Conservation (phyloP, 2,329 filamentous ascomycete genomes). For the Cordyceps cicadae region DNA sequence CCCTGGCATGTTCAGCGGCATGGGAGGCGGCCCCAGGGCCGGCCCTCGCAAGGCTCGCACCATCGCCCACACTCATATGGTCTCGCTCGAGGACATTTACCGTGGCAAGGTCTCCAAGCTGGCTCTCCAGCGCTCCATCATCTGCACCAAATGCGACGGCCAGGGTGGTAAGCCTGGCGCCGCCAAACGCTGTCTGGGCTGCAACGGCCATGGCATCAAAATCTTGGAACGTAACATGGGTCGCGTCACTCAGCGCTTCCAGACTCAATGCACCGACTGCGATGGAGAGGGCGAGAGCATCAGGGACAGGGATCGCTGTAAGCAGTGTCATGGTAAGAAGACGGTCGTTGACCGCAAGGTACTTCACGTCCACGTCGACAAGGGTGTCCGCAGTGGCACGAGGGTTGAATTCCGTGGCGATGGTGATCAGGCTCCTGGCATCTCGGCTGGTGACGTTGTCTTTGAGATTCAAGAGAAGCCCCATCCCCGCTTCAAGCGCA, state of each 20-base stretch:
- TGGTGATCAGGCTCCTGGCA: constrained; percentile 89
- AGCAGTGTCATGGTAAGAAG: constrained; percentile 95
- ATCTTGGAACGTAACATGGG: constrained; percentile 99
- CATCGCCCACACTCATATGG: constrained; percentile 97
- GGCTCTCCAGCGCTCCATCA: constrained; percentile 92
- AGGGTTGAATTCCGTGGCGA: constrained; percentile 97
- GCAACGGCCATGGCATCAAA: constrained; percentile 95
- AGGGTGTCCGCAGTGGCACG: constrained; percentile 84
- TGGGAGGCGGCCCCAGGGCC: constrained; percentile 50
- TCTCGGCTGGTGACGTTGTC: constrained; percentile 89
- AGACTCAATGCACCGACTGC: constrained; percentile 97
- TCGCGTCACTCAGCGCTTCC: constrained; percentile 99
- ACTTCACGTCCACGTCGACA: constrained; percentile 94
- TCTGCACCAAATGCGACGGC: constrained; percentile 90
- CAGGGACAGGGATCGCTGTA: constrained; percentile 95
- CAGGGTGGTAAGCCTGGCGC: constrained; percentile 94
- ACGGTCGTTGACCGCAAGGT: constrained; percentile 96
- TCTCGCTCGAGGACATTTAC: constrained; percentile 96
- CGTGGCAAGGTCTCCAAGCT: constrained; percentile 96
- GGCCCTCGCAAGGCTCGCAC: constrained; percentile 75
- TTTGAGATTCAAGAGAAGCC: constrained; percentile 99
- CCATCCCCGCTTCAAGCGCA: constrained; percentile 89
- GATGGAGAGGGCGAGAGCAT: constrained; percentile 96
- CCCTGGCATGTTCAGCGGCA: constrained; percentile 31
- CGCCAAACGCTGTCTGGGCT: constrained; percentile 86